These are phyloP conservation scores for Leishmania gerbilli DNA, from an alignment of 208 protist genomes.

Conservation along the genomic window DNA sequence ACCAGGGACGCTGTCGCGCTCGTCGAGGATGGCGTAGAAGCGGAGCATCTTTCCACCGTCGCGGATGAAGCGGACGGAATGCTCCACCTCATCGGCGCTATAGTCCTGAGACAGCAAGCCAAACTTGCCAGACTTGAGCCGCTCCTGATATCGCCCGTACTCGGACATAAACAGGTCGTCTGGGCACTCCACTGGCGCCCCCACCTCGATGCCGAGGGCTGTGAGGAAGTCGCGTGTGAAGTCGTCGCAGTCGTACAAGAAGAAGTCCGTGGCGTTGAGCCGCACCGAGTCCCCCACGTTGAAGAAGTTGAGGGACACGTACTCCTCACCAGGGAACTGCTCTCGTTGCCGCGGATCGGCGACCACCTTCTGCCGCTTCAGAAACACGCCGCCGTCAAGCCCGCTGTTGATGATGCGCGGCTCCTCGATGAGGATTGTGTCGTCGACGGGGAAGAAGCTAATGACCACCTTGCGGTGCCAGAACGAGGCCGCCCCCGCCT, in stretches of 20 bases:
- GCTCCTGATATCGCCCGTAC: conserved; percentile 54
- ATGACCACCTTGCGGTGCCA: conserved; percentile 93
- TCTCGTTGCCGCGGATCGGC: conserved; percentile 79
- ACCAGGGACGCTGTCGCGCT: conserved; percentile 46
- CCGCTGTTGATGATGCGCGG: conserved; percentile 92
- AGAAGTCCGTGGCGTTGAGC: conserved; percentile 93
- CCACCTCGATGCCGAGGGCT: conserved; percentile 72
- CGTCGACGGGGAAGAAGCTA: conserved; percentile 93
- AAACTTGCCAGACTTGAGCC: conserved; percentile 55
- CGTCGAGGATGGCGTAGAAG: conserved; percentile 92
- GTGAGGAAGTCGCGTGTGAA: conserved; percentile 94
- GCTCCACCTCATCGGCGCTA: conserved; percentile 68
- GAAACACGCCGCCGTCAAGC: conserved; percentile 92
- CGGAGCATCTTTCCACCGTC: conserved; percentile 95
- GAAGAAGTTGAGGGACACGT: conserved; percentile 91
- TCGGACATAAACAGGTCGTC: conserved; percentile 78
- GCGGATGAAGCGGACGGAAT: conserved; percentile 85
- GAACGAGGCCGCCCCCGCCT: conserved; percentile 79
- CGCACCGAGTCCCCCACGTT: conserved; percentile 88
- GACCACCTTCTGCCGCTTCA: conserved; percentile 90
- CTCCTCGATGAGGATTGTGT: conserved; percentile 95
- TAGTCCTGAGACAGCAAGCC: conserved; percentile 66
- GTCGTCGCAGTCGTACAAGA: conserved; percentile 93
- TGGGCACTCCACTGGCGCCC: conserved; percentile 48
- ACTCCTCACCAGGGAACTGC: conserved; percentile 81